Evolutionary conservation across 257 asterid genomes (phyloP).

Genomic region (Mentha longifolia): DNA sequence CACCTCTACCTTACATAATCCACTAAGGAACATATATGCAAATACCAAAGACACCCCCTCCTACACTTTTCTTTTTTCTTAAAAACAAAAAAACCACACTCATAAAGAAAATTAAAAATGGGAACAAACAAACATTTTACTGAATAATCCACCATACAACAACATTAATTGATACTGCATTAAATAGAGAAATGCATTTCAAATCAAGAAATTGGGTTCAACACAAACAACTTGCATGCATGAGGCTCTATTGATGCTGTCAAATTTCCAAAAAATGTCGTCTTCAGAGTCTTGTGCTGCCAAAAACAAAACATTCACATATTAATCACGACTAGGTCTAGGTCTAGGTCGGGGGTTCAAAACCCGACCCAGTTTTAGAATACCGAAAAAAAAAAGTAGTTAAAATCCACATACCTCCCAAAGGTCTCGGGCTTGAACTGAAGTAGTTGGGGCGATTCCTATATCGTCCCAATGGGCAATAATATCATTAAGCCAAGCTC

Average conservation of each 20-base stretch:
- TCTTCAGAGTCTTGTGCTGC: constrained; percentile 67
- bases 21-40: too few species aligned
- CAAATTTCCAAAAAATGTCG: constrained; percentile 53
- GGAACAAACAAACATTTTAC: constrained; percentile 12
- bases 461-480: constrained; percentile 85
- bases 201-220: constrained; percentile 55
- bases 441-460: constrained; percentile 51
- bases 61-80: too few species aligned
- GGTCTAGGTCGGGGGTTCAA: not conserved
- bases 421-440: constrained; percentile 63
- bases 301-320: not conserved
- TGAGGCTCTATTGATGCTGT: constrained; percentile 65
- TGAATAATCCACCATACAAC: not conserved
- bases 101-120: not conserved
- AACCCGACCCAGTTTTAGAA: not conserved
- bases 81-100: too few species aligned
- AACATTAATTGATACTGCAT: not conserved
- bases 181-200: not conserved
- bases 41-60: too few species aligned
- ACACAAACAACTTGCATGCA: constrained; percentile 69
- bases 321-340: not conserved
- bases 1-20: too few species aligned
- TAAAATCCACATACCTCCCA: constrained; percentile 57
- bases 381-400: not conserved
- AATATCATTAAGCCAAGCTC: constrained; percentile 37